Conservation (phyloP, 192 early-diverging fungal species). For the Cladochytrium replicatum region DNA sequence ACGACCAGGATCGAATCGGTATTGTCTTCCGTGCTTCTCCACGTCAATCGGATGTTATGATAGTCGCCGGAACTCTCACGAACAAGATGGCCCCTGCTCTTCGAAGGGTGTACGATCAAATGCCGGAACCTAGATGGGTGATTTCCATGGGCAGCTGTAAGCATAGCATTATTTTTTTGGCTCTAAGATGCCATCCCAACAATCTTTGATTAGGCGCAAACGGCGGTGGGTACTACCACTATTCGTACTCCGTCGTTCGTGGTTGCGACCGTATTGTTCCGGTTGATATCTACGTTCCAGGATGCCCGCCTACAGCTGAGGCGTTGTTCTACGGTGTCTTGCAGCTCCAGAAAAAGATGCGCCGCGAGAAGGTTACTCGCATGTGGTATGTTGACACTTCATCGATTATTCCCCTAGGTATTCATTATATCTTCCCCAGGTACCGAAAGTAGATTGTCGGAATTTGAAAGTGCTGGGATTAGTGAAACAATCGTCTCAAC, state of each 20-base stretch:
- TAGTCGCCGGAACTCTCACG: constrained; percentile 95
- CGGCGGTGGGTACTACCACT: constrained; percentile 98
- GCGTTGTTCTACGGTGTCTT: constrained; percentile 91
- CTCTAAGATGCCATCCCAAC: neutral
- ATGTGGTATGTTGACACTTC: too few species aligned
- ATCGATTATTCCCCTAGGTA: too few species aligned
- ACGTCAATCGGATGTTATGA: constrained; percentile 97
- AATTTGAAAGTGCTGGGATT: too few species aligned
- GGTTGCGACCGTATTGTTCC: constrained; percentile 96
- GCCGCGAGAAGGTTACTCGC: constrained; percentile 43
- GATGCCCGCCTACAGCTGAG: constrained; percentile 95
- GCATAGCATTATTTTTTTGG: neutral
- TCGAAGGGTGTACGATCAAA: constrained; percentile 65
- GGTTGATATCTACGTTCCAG: constrained; percentile 85
- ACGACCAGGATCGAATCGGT: constrained; percentile 96
- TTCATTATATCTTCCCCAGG: too few species aligned
- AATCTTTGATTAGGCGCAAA: constrained; percentile 52
- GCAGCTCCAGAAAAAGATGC: constrained; percentile 98
- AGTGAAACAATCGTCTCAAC: too few species aligned
- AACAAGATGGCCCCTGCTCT: constrained; percentile 97
- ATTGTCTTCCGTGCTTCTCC: constrained; percentile 96
- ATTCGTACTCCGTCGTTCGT: constrained; percentile 90
- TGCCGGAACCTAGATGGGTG: constrained; percentile 98
- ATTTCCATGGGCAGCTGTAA: constrained; percentile 93
- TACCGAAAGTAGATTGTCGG: too few species aligned